phyloP scores from a whole-genome alignment of 2,329 filamentous ascomycete genomes.

The Aspergillus clavatus region DNA sequence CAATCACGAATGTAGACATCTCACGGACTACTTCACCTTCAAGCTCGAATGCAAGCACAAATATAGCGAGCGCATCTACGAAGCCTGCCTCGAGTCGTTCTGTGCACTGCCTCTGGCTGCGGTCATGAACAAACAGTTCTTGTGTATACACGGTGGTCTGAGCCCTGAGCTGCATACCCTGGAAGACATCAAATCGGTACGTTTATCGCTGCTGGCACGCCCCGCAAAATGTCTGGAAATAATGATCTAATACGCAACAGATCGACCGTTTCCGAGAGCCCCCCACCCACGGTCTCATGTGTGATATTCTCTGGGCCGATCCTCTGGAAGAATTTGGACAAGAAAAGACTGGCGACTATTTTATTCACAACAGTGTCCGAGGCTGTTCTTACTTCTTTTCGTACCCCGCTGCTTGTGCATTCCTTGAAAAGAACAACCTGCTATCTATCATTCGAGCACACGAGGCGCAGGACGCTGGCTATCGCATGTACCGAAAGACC shows the following conservation, averaged over 20 bases:
- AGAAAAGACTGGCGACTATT: conserved; percentile 97
- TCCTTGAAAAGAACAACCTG: conserved; percentile 98
- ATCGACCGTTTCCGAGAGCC: conserved; percentile 98
- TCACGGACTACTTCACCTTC: conserved; percentile 99
- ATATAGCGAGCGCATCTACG: conserved; percentile 92
- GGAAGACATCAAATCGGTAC: conserved; percentile 82
- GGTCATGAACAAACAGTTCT: conserved; percentile 99
- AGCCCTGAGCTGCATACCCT: conserved; percentile 94
- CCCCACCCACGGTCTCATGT: conserved; percentile 96
- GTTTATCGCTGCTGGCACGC: too few relatives aligned
- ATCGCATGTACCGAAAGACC: conserved; percentile 99
- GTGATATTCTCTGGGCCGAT: conserved; percentile 98
- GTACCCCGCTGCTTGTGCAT: conserved; percentile 92
- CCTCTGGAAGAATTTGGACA: conserved; percentile 97
- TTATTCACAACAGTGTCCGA: conserved; percentile 95
- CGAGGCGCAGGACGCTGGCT: conserved; percentile 96
- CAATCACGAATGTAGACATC: conserved; percentile 96
- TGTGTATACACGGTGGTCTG: conserved; percentile 95
- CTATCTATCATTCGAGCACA: conserved; percentile 95
- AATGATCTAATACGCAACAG: too few relatives aligned
- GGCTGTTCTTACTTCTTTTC: conserved; percentile 99
- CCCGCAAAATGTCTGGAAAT: too few relatives aligned
- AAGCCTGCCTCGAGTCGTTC: conserved; percentile 98
- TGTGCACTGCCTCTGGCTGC: conserved; percentile 88
- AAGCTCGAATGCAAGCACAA: conserved; percentile 99